Conservation (phyloP, 106 monocot genomes). For the Dioscorea alata region DNA sequence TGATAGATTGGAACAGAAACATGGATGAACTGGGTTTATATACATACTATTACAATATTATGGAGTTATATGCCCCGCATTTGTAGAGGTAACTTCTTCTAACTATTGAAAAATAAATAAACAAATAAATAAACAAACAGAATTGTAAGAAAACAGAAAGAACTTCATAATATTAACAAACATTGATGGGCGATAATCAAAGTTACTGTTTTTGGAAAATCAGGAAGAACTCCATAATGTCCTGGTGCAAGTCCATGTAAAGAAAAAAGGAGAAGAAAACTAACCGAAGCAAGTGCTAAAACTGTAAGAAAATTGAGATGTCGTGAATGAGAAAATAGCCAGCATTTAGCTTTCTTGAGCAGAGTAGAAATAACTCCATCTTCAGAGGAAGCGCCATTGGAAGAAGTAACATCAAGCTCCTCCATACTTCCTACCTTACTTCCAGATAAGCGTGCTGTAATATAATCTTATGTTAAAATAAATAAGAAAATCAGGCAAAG, state of each 20-base stretch:
- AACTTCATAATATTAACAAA: too few relatives aligned
- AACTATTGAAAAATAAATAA: too few relatives aligned
- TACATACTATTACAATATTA: too few relatives aligned
- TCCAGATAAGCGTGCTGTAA: slow-evolving; percentile 75
- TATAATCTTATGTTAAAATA: not conserved
- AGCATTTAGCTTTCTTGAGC: slow-evolving; percentile 51
- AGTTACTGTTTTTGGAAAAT: too few relatives aligned
- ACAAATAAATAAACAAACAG: too few relatives aligned
- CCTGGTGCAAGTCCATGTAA: not conserved
- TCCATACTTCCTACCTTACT: slow-evolving; percentile 52
- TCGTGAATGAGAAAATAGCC: slow-evolving; percentile 71
- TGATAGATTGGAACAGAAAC: too few relatives aligned
- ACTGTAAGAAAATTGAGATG: slow-evolving; percentile 76
- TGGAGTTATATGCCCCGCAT: too few relatives aligned
- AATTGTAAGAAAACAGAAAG: too few relatives aligned
- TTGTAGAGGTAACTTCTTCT: too few relatives aligned
- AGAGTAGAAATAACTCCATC: slow-evolving; percentile 42
- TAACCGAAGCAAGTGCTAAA: slow-evolving; percentile 89
- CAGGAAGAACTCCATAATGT: too few relatives aligned
- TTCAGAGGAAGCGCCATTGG: slow-evolving; percentile 9
- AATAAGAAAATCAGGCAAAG: not conserved
- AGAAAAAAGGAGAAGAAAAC: slow-evolving; percentile 9
- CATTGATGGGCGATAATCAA: too few relatives aligned
- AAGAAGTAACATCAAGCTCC: slow-evolving; percentile 54
- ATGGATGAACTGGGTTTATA: too few relatives aligned